Evolutionary conservation across 305 asterid genomes (phyloP).

Genomic region (Petunia hybrid): DNA sequence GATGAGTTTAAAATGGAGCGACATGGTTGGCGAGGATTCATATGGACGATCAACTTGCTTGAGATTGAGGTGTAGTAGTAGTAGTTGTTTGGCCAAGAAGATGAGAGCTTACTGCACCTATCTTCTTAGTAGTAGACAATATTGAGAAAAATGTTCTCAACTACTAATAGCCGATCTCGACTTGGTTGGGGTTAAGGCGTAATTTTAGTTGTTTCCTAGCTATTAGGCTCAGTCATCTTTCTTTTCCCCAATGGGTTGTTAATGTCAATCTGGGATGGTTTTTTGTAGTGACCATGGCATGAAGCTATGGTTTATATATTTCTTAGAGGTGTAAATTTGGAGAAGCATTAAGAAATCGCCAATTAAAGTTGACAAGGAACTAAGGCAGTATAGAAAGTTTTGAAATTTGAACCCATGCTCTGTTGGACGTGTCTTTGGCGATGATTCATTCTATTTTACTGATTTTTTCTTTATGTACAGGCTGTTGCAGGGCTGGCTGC

Average conservation of each 20-base stretch:
- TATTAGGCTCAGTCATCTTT: background rate
- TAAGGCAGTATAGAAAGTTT: background rate
- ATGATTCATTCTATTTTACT: background rate
- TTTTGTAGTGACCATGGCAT: background rate
- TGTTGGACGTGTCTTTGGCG: background rate
- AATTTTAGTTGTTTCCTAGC: too few relatives aligned
- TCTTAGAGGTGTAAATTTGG: background rate
- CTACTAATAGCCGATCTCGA: too few relatives aligned
- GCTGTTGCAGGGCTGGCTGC: slow-evolving; percentile 92
- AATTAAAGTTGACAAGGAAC: background rate
- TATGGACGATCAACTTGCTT: too few relatives aligned
- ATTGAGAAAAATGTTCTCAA: background rate
- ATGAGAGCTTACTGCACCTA: background rate
- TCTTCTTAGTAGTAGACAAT: background rate
- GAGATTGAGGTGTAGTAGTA: too few relatives aligned
- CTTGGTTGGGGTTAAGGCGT: too few relatives aligned
- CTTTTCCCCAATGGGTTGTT: background rate
- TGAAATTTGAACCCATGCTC: background rate
- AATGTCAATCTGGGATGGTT: slow-evolving; percentile 1
- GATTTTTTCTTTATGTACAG: slow-evolving; percentile 39
- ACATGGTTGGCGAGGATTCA: too few relatives aligned
- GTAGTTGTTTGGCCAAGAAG: background rate
- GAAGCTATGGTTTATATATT: background rate
- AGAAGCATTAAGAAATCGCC: background rate
- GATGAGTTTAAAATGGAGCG: too few relatives aligned